Percentiles rank a stretch among this genome's conserved stretches.
Evolutionary conservation across 2,329 filamentous ascomycete species (phyloP).

Genomic region (Fusarium sp.): DNA sequence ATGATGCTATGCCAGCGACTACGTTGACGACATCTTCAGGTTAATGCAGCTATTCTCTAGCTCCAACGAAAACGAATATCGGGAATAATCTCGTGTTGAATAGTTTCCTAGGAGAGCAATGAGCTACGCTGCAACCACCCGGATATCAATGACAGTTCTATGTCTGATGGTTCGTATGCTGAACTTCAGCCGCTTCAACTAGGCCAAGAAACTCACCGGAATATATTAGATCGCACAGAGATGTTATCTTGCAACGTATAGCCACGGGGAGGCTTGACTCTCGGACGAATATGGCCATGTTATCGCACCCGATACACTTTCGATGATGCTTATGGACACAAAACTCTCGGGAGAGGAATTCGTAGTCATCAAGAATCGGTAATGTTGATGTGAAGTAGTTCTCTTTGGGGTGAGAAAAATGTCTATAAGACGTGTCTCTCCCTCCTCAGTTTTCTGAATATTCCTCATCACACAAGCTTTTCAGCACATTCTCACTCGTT

Average conservation of each 20-base stretch:
- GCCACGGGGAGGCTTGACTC: neutral
- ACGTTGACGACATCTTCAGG: neutral
- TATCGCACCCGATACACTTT: neutral
- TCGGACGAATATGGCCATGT: neutral
- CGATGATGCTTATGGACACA: neutral
- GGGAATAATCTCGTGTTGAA: neutral
- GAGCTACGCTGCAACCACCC: neutral
- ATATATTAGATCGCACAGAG: neutral
- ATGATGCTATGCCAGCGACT: neutral
- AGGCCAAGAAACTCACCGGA: neutral
- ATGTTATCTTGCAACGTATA: neutral
- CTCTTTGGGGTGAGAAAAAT: neutral
- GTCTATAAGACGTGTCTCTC: conserved; percentile 22
- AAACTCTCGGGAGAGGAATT: neutral
- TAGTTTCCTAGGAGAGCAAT: neutral
- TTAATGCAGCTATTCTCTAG: neutral
- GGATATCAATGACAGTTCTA: neutral
- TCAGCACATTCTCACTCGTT: conserved; percentile 16
- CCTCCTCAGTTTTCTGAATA: neutral
- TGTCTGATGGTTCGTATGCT: neutral
- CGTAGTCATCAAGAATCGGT: neutral
- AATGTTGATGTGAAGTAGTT: neutral
- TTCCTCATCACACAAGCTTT: conserved; percentile 26
- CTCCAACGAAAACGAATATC: neutral
- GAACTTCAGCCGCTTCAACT: neutral